phyloP scores from a whole-genome alignment of 192 early-diverging fungal genomes.

The Borealophlyctis nickersoniae region DNA sequence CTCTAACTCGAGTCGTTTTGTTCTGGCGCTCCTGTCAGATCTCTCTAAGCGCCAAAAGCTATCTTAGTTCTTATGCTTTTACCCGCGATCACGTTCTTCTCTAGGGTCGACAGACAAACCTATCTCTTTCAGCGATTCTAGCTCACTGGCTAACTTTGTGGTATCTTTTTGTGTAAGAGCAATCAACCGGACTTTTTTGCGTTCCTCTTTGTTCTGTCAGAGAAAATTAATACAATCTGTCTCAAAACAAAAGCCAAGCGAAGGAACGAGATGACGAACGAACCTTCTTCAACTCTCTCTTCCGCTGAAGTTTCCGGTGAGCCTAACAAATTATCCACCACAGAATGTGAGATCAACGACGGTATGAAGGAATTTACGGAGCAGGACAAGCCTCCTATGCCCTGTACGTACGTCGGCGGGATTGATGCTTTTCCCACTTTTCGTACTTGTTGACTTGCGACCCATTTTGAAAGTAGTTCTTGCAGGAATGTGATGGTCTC shows the following conservation, averaged over 20 bases:
- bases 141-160: slow-evolving; percentile 49
- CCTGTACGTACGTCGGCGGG: slow-evolving; percentile 39
- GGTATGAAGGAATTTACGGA: not conserved
- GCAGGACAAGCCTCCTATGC: not conserved
- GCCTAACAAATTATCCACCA: slow-evolving; percentile 20
- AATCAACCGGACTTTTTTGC: slow-evolving; percentile 52
- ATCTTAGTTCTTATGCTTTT: too few species aligned
- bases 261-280: not conserved
- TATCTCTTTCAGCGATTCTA: slow-evolving; percentile 37
- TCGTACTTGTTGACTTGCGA: slow-evolving; percentile 6
- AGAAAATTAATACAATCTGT: not conserved
- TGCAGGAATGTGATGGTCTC: too few species aligned
- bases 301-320: slow-evolving; percentile 49
- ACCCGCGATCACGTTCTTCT: too few species aligned
- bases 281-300: slow-evolving; percentile 62
- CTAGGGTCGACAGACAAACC: too few species aligned
- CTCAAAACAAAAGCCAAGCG: not conserved
- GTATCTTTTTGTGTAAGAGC: slow-evolving; percentile 57
- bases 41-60: slow-evolving; percentile 11
- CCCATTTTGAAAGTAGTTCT: too few species aligned
- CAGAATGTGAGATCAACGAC: not conserved
- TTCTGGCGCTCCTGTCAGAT: slow-evolving; percentile 17
- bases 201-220: slow-evolving; percentile 61
- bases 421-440: slow-evolving; percentile 41
- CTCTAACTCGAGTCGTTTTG: slow-evolving; percentile 41